Evolutionary conservation across 257 asterid species (phyloP).

Genomic region (Fraxinus cuspidata): DNA sequence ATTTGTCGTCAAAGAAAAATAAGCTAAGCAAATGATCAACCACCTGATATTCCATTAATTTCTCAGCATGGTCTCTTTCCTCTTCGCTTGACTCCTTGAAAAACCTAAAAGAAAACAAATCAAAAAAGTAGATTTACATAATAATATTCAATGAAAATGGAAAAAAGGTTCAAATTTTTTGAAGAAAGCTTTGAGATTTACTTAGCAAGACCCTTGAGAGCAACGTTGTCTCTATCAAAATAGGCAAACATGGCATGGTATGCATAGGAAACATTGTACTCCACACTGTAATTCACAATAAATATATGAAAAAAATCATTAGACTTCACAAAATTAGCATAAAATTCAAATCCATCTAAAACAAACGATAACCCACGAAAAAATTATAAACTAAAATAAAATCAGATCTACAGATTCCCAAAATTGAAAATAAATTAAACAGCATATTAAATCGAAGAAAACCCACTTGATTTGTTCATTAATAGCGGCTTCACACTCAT

Average conservation of each 20-base stretch:
- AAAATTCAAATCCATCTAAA: neutral
- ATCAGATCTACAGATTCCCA: neutral
- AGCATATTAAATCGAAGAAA: neutral
- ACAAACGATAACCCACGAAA: neutral
- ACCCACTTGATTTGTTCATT: conserved; percentile 89
- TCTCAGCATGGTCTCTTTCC: conserved; percentile 83
- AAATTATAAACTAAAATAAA: neutral
- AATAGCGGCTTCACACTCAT: conserved; percentile 64
- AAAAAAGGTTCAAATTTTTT: neutral
- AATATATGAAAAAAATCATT: neutral
- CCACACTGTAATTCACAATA: conserved; percentile 54
- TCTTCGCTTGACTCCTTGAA: conserved; percentile 80
- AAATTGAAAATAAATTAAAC: neutral
- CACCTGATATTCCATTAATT: conserved; percentile 81
- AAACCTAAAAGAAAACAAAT: conserved; percentile 38
- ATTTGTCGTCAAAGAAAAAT: neutral
- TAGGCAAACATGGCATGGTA: conserved; percentile 86
- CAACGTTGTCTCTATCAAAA: conserved; percentile 82
- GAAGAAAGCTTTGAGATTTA: conserved; percentile 21
- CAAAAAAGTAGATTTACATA: conserved; percentile 7
- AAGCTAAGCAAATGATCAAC: conserved; percentile 12
- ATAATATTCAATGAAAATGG: neutral
- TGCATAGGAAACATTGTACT: conserved; percentile 79
- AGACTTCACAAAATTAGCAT: neutral
- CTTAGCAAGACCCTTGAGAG: conserved; percentile 87